These are phyloP conservation scores for Kuraishia ogatae DNA, from an alignment of 805 yeast species.

Conservation along the genomic window DNA sequence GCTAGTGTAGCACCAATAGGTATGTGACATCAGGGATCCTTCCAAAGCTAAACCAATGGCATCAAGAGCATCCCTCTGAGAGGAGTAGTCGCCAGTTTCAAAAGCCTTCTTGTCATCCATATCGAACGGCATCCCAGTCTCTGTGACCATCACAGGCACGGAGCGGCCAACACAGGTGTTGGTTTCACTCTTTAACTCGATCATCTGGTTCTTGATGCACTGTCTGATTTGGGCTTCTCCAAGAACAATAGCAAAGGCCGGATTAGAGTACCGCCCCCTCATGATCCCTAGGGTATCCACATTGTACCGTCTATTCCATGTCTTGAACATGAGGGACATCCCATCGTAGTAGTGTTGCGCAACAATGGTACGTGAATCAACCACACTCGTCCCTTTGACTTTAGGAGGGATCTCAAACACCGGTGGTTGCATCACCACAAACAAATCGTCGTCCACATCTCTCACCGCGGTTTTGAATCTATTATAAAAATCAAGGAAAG, in stretches of 20 bases:
- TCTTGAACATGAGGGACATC: conserved; percentile 82
- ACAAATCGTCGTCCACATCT: conserved; percentile 30
- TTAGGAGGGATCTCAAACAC: conserved; percentile 72
- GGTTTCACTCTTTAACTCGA: conserved; percentile 61
- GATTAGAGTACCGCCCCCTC: conserved; percentile 67
- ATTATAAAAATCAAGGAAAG: conserved; percentile 56
- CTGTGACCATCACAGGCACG: conserved; percentile 77
- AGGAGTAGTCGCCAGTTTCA: conserved; percentile 50
- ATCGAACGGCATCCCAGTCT: conserved; percentile 97
- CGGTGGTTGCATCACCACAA: conserved; percentile 72
- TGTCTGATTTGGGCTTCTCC: conserved; percentile 77
- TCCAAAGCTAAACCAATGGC: conserved; percentile 77
- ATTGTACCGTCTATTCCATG: conserved; percentile 77
- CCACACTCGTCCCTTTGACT: conserved; percentile 38
- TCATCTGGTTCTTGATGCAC: conserved; percentile 60
- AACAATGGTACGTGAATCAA: conserved; percentile 59
- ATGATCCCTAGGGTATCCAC: conserved; percentile 87
- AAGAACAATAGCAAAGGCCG: conserved; percentile 64
- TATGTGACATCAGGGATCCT: conserved; percentile 58
- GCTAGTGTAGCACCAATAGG: conserved; percentile 81
- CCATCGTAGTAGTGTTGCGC: conserved; percentile 96
- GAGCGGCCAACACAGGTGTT: conserved; percentile 45
- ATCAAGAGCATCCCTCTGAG: conserved; percentile 80
- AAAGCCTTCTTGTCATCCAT: conserved; percentile 80
- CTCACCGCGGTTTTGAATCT: conserved; percentile 42